Conservation (phyloP, 139 green algal genomes). For the Tetraselmis chui region DNA sequence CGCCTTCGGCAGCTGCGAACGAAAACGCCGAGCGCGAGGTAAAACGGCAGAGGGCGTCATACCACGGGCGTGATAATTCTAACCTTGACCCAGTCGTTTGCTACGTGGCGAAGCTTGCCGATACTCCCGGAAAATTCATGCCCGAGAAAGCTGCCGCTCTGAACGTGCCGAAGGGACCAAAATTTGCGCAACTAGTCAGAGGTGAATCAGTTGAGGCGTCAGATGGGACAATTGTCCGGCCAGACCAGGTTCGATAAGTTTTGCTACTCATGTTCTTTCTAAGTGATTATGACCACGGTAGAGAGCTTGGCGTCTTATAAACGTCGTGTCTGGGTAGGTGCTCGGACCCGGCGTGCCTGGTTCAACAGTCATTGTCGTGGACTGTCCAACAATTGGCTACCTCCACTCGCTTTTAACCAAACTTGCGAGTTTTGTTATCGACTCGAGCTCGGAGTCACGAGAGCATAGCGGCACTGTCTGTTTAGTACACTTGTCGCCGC, state of each 20-base stretch:
- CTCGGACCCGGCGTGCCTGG: slow-evolving; percentile 61
- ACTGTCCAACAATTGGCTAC: slow-evolving; percentile 59
- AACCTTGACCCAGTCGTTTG: too few species aligned
- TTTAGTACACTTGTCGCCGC: slow-evolving; percentile 57
- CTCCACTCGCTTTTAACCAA: slow-evolving; percentile 27
- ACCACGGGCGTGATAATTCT: too few species aligned
- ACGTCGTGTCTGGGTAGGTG: slow-evolving; percentile 58
- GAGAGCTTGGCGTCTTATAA: too few species aligned
- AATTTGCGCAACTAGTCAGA: slow-evolving; percentile 63
- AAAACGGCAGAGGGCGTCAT: too few species aligned
- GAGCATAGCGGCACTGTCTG: slow-evolving; percentile 31
- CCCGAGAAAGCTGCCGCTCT: slow-evolving; percentile 62
- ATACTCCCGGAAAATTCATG: slow-evolving; percentile 81
- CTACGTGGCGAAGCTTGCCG: slow-evolving; percentile 69
- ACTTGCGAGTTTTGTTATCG: too few species aligned
- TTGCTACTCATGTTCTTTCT: too few species aligned
- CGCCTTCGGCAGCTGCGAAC: too few species aligned
- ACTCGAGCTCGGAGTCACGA: too few species aligned
- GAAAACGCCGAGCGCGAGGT: too few species aligned
- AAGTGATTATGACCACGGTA: too few species aligned
- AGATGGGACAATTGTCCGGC: slow-evolving; percentile 41
- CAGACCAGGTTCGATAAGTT: slow-evolving; percentile 31
- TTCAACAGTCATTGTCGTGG: slow-evolving; percentile 71
- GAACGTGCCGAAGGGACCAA: slow-evolving; percentile 59
- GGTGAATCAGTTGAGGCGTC: slow-evolving; percentile 51